Percentiles rank a stretch among this genome's conserved stretches.
These are phyloP conservation scores for Hanseniaspora occidentalis DNA, from an alignment of 805 yeast species.

Conservation along the genomic window DNA sequence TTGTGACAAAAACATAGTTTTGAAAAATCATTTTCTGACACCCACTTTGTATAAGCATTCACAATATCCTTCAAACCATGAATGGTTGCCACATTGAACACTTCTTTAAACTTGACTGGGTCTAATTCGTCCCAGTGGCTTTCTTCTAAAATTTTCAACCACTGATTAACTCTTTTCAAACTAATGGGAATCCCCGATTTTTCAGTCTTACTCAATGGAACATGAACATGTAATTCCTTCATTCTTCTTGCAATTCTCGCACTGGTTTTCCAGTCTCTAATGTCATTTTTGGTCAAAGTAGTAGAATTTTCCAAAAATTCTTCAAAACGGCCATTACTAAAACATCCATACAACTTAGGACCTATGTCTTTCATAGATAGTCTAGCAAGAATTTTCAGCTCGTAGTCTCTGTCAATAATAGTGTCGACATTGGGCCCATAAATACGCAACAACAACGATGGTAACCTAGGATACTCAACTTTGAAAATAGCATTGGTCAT, in stretches of 20 bases:
- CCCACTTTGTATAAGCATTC: constrained; percentile 47
- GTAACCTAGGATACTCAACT: constrained; percentile 44
- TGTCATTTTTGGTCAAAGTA: constrained; percentile 60
- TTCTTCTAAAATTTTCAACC: constrained; percentile 43
- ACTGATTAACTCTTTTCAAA: constrained; percentile 59
- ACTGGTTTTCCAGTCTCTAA: constrained; percentile 63
- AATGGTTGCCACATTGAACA: constrained; percentile 34
- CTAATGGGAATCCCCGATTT: constrained; percentile 46
- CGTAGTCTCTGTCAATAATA: constrained; percentile 76
- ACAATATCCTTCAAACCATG: constrained; percentile 36
- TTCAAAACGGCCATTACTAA: constrained; percentile 86
- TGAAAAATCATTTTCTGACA: constrained; percentile 31
- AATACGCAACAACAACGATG: constrained; percentile 59
- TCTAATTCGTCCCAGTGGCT: constrained; percentile 25
- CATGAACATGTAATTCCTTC: constrained; percentile 84
- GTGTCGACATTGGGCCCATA: constrained; percentile 82
- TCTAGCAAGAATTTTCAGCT: constrained; percentile 58
- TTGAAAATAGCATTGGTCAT: constrained; percentile 82
- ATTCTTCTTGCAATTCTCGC: constrained; percentile 88
- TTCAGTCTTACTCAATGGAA: constrained; percentile 50
- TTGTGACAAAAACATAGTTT: constrained; percentile 80
- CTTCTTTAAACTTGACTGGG: constrained; percentile 24
- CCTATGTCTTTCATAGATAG: constrained; percentile 74
- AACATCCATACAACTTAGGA: constrained; percentile 79
- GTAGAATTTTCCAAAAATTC: constrained; percentile 78